A percentile compares a stretch with the other conserved stretches of the same genome.
These are phyloP conservation scores for Neodidymelliopsis sp. DNA, from an alignment of 2,329 filamentous ascomycete genomes.

Conservation along the genomic window DNA sequence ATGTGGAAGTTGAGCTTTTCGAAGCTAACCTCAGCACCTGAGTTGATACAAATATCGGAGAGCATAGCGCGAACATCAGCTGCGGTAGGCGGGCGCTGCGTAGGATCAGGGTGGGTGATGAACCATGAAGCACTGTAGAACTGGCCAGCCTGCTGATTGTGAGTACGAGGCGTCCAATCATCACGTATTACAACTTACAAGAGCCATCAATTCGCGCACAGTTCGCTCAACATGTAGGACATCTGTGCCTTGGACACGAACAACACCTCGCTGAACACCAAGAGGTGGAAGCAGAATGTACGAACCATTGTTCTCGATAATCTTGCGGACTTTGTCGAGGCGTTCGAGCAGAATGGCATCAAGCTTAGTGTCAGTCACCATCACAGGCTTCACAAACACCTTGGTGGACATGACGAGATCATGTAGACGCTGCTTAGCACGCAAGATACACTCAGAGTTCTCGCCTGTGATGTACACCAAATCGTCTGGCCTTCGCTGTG, in stretches of 20 bases:
- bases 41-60: conserved; percentile 94
- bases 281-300: conserved; percentile 92
- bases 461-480: conserved; percentile 97
- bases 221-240: conserved; percentile 94
- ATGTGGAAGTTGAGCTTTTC: conserved; percentile 94
- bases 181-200: conserved; percentile 64
- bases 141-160: conserved; percentile 75
- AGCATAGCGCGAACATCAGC: conserved; percentile 88
- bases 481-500: conserved; percentile 80
- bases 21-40: conserved; percentile 91
- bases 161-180: conserved; percentile 18
- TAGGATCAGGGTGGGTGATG: conserved; percentile 78
- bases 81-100: conserved; percentile 66
- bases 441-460: conserved; percentile 79
- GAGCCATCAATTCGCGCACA: conserved; percentile 91
- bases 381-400: conserved; percentile 83
- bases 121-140: conserved; percentile 99
- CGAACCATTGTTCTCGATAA: conserved; percentile 94
- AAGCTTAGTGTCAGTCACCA: conserved; percentile 89
- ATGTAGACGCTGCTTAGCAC: conserved; percentile 90
- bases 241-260: conserved; percentile 91
- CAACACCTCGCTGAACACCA: conserved; percentile 81
- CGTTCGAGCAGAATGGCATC: conserved; percentile 91
- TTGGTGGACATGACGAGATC: conserved; percentile 83
- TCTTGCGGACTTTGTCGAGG: conserved; percentile 95